phyloP scores from a whole-genome alignment of 768 basidiomycete genomes.

The Suillus spraguei region DNA sequence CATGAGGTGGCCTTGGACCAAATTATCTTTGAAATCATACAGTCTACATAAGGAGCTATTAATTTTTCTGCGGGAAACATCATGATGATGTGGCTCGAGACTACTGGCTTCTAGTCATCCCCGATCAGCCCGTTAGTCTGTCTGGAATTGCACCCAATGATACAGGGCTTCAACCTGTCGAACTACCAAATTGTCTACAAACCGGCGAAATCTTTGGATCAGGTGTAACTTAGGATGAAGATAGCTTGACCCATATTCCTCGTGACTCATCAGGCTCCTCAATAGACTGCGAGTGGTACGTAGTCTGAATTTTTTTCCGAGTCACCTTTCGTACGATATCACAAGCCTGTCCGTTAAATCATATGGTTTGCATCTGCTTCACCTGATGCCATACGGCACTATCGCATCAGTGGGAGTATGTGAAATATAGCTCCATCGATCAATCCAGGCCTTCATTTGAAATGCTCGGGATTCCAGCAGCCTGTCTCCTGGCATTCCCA shows the following conservation, averaged over 20 bases:
- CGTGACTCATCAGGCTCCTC: not conserved
- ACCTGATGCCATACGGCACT: not conserved
- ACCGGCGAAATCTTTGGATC: not conserved
- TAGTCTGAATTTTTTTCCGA: not conserved
- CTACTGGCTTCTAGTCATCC: not conserved
- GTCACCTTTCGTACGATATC: not conserved
- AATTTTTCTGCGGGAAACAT: not conserved
- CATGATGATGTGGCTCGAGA: not conserved
- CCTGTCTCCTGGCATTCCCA: conserved; percentile 3
- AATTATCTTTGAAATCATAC: not conserved
- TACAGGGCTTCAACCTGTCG: not conserved
- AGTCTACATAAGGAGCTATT: not conserved
- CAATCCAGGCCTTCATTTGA: conserved; percentile 8
- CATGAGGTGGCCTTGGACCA: not conserved
- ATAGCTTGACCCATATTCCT: not conserved
- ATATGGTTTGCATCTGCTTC: conserved; percentile 3
- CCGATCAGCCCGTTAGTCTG: too few species aligned
- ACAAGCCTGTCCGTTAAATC: not conserved
- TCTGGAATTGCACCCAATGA: not conserved
- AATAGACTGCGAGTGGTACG: not conserved
- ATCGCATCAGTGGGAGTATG: conserved; percentile 1
- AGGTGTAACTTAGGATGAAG: not conserved
- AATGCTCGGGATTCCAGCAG: conserved; percentile 1
- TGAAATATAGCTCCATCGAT: not conserved
- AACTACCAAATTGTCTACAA: not conserved